Evolutionary conservation across 768 basidiomycete genomes (phyloP).

Genomic region (Tricholoma flavovirens): DNA sequence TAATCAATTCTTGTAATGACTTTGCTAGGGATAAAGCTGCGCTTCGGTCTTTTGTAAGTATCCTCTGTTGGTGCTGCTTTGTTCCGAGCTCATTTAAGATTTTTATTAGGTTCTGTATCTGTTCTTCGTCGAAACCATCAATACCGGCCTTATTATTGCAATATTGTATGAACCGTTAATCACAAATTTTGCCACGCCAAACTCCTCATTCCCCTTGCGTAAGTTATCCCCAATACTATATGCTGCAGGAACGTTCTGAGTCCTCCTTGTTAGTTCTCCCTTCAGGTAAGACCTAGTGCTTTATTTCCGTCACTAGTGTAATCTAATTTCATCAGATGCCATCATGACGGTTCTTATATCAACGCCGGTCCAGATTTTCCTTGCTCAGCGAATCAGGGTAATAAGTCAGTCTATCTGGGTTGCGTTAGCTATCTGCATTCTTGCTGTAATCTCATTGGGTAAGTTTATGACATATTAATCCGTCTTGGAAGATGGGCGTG

Average conservation of each 20-base stretch:
- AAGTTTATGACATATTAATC: neutral
- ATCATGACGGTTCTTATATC: slow-evolving; percentile 29
- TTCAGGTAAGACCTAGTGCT: slow-evolving; percentile 4
- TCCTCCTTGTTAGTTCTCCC: slow-evolving; percentile 18
- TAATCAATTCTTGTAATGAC: neutral
- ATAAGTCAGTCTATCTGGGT: slow-evolving; percentile 34
- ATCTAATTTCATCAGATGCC: slow-evolving; percentile 7
- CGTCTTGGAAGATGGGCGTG: neutral
- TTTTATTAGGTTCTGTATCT: slow-evolving; percentile 32
- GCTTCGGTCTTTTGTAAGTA: slow-evolving; percentile 36
- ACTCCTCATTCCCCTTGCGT: slow-evolving; percentile 29
- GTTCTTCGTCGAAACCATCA: slow-evolving; percentile 36
- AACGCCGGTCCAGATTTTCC: slow-evolving; percentile 42
- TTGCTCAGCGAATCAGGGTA: slow-evolving; percentile 37
- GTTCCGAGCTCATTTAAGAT: neutral
- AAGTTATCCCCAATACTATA: slow-evolving; percentile 1
- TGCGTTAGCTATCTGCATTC: slow-evolving; percentile 23
- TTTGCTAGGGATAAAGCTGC: slow-evolving; percentile 33
- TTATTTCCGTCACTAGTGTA: neutral
- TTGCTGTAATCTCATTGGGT: slow-evolving; percentile 35
- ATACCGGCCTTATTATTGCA: slow-evolving; percentile 38
- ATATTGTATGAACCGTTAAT: slow-evolving; percentile 45
- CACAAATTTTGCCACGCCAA: slow-evolving; percentile 30
- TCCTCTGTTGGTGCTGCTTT: neutral
- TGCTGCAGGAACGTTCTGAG: slow-evolving; percentile 12